Conservation (phyloP, 2,329 filamentous ascomycete genomes). For the Ophiostoma tasmaniense region DNA sequence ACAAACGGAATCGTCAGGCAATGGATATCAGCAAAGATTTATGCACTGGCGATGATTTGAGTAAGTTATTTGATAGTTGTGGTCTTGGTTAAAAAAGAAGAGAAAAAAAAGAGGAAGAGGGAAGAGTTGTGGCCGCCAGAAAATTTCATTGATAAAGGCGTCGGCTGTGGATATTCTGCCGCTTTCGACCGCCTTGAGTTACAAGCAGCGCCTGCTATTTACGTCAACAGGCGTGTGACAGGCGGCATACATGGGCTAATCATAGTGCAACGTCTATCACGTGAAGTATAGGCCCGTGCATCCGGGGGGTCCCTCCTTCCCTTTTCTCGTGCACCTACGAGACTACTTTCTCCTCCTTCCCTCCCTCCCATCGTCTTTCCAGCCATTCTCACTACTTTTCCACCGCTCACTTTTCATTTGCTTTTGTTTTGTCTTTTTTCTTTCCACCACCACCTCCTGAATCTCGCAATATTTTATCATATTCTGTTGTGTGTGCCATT, state of each 20-base stretch:
- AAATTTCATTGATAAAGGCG: conserved; percentile 7
- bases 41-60: conserved; percentile 32
- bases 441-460: background rate
- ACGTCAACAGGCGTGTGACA: background rate
- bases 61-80: conserved; percentile 23
- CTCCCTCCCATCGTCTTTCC: conserved; percentile 3
- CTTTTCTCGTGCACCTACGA: background rate
- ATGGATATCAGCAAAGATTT: conserved; percentile 25
- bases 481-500: background rate
- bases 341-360: conserved; percentile 1
- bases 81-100: conserved; percentile 26
- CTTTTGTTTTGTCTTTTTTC: conserved; percentile 3
- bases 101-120: conserved; percentile 17
- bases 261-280: conserved; percentile 3
- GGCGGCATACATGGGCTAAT: background rate
- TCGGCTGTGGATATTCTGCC: background rate
- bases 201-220: background rate
- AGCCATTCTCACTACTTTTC: conserved; percentile 17
- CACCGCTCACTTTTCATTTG: background rate
- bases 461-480: background rate
- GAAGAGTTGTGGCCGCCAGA: background rate
- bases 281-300: conserved; percentile 6
- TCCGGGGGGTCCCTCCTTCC: background rate
- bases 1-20: conserved; percentile 45
- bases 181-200: background rate